Evolutionary conservation across 2,329 filamentous ascomycete genomes (phyloP).

Genomic region (Stachybotrys echinatus): DNA sequence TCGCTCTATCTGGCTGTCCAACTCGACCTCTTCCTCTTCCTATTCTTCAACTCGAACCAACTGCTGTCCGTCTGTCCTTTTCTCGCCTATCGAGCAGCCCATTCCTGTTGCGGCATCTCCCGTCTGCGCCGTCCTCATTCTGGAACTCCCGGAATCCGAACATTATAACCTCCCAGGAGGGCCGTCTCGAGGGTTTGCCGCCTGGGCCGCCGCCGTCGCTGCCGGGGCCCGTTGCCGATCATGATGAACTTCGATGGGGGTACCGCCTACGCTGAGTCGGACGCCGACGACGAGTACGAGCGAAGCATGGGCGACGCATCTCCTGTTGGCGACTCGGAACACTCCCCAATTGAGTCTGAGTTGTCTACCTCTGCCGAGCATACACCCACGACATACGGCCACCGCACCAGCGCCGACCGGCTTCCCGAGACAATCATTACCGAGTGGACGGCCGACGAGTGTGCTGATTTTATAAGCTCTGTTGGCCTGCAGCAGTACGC

Average conservation of each 20-base stretch:
- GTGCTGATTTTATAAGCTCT: conserved; percentile 78
- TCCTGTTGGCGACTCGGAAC: conserved; percentile 63
- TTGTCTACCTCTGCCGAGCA: conserved; percentile 65
- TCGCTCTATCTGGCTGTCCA: not conserved
- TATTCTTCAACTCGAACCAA: not conserved
- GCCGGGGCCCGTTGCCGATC: conserved; percentile 11
- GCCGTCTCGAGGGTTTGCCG: not conserved
- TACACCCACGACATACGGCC: conserved; percentile 73
- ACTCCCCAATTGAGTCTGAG: conserved; percentile 67
- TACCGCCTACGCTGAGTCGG: conserved; percentile 71
- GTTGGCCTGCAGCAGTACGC: conserved; percentile 80
- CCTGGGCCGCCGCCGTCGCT: not conserved
- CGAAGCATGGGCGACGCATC: conserved; percentile 63
- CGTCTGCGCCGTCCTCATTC: too few species aligned
- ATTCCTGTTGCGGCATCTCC: too few species aligned
- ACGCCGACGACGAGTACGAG: conserved; percentile 81
- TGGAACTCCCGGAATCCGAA: too few species aligned
- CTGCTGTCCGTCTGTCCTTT: not conserved
- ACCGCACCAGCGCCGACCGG: conserved; percentile 58
- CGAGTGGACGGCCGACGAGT: conserved; percentile 81
- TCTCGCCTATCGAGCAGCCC: too few species aligned
- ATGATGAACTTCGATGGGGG: conserved; percentile 59
- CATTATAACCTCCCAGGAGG: not conserved
- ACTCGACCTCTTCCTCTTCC: not conserved
- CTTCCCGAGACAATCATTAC: conserved; percentile 71